A percentile compares a stretch with the other conserved stretches of the same genome.
Evolutionary conservation across 2,329 filamentous ascomycete genomes (phyloP).

Genomic region (Phialophora verrucosa): DNA sequence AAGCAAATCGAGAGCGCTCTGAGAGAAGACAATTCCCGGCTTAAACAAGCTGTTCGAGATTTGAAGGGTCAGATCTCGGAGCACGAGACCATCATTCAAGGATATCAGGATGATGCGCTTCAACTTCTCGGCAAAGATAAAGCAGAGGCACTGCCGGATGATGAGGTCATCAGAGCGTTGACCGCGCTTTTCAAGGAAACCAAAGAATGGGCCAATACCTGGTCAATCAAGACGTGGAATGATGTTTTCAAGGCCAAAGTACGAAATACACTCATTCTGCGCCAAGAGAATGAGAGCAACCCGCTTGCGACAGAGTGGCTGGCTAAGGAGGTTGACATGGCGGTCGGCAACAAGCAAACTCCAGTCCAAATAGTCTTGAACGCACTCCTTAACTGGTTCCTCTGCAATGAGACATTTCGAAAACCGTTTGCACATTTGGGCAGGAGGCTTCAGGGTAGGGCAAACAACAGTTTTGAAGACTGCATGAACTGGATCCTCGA

Average conservation of each 20-base stretch:
- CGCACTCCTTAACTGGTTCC: not conserved
- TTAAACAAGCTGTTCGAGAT: not conserved
- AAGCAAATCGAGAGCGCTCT: not conserved
- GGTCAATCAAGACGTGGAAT: not conserved
- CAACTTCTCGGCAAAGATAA: not conserved
- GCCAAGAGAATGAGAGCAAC: not conserved
- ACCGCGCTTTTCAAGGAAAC: not conserved
- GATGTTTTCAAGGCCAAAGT: not conserved
- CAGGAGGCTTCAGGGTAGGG: not conserved
- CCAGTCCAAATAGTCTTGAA: not conserved
- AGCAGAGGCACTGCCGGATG: not conserved
- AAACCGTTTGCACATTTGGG: not conserved
- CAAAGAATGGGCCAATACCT: not conserved
- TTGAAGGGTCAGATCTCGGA: not conserved
- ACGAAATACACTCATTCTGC: not conserved
- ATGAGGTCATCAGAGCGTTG: not conserved
- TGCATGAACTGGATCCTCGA: constrained; percentile 2
- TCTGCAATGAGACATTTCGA: not conserved
- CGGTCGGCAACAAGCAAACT: not conserved
- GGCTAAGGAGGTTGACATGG: not conserved
- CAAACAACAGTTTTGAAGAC: not conserved
- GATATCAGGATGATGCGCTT: not conserved
- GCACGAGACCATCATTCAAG: not conserved
- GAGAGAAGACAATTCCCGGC: not conserved
- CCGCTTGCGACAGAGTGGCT: not conserved